Evolutionary conservation across 73 alveolate species (phyloP), one percentile per base, ranked within the genome.

Genomic region (Symbiodinium natans): DNA sequence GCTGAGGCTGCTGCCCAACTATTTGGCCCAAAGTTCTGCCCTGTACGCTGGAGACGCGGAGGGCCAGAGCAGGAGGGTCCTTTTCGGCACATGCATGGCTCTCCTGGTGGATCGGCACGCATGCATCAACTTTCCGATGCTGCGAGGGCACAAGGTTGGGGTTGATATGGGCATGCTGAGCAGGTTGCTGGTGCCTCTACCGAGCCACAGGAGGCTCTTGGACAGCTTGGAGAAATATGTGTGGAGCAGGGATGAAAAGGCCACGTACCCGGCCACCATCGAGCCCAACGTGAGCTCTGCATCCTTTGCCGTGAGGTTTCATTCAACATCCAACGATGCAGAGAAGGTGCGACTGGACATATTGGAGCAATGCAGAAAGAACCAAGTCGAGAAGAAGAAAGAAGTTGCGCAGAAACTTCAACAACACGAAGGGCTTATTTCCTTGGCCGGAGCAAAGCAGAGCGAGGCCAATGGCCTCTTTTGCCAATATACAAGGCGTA

Each of bases 21-120:
- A 74, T 23, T 74, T 74, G 42, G 43, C 27, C 13, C 41, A 31
- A 5, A 74, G 84, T n/a, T 40, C 27, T 23, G 43, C 6, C 10
- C 42, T 74, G 43, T 82, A 82, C 59, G 59, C 31, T 59, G 36
- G 40, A 0, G 89, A 82, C 21, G 38, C 89, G 23, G 59, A 82
- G 71, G 89, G 89, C n/a, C 59, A 38, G 27, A 82, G 89, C 56
- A n/a, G 89, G 56, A 36, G 59, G 39, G 34, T 82, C 17, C 59
- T 82, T 6, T 27, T 40, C 6, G 89, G 29, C 29, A 23, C 89
- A 13, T 33, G 39, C 0, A 82, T 82, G 71, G 89, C 56, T 17
- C 59, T 82, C 23, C n/a, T 82, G 89, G 71, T 82, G 17, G 89
- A 82, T 25, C 7, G 63, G 3, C 36, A 0, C 13, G 89, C 89